Percentiles rank a stretch among this genome's conserved stretches.
Conservation (phyloP, 169 alveolate species). For the Cryptosporidium parvum region DNA sequence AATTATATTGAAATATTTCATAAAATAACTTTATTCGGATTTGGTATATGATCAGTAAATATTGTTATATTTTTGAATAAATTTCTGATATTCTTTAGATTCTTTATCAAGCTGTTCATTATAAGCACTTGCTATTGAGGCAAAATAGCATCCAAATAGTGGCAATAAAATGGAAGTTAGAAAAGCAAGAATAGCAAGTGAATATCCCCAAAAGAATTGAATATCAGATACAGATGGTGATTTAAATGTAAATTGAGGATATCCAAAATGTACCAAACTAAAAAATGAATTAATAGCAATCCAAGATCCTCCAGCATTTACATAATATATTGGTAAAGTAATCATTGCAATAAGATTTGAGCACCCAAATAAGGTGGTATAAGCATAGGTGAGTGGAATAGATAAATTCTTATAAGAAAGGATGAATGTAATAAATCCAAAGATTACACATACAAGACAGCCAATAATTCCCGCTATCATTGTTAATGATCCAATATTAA, state of each 20-base stretch:
- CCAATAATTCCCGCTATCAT: conserved; percentile 72
- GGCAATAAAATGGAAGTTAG: conserved; percentile 56
- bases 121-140: conserved; percentile 19
- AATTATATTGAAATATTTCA: too few relatives aligned
- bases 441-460: conserved; percentile 40
- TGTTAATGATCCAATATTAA: conserved; percentile 65
- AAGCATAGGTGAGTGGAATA: conserved; percentile 56
- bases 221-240: conserved; percentile 69
- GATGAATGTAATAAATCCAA: conserved; percentile 50
- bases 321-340: conserved; percentile 57
- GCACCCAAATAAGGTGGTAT: conserved; percentile 64
- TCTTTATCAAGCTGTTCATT: conserved; percentile 23
- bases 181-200: conserved; percentile 63
- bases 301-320: conserved; percentile 76
- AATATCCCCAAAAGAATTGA: conserved; percentile 75
- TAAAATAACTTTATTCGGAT: too few relatives aligned
- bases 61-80: background rate
- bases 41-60: background rate
- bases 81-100: background rate
- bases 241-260: conserved; percentile 42
- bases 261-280: conserved; percentile 70
- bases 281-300: conserved; percentile 68
- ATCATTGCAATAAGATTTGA: conserved; percentile 69
- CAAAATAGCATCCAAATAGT: conserved; percentile 71
- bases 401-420: conserved; percentile 20